A percentile compares a stretch with the other conserved stretches of the same genome.
Evolutionary conservation across 2,329 filamentous ascomycete species (phyloP).

Genomic region (Trichoderma cornu-damae): DNA sequence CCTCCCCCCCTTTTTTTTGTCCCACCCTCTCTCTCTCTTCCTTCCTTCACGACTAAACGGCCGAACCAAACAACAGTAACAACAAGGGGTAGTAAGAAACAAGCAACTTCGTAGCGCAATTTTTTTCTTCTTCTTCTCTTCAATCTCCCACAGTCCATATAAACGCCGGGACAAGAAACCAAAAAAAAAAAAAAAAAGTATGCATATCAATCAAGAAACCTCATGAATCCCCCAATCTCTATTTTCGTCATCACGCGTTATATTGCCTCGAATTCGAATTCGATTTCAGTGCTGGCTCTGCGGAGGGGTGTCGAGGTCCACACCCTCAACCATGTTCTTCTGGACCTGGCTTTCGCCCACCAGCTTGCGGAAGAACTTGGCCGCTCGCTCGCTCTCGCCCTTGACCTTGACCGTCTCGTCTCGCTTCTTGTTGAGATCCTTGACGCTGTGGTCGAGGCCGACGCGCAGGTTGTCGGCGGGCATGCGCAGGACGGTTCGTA

Average conservation of each 20-base stretch:
- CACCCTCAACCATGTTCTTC: constrained; percentile 44
- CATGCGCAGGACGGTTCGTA: constrained; percentile 81
- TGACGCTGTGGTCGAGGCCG: constrained; percentile 75
- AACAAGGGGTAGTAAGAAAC: too few species aligned
- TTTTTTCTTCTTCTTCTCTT: neutral
- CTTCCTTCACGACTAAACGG: neutral
- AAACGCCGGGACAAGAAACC: constrained; percentile 1
- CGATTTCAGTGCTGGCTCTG: constrained; percentile 32
- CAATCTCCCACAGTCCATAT: neutral
- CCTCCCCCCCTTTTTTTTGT: neutral
- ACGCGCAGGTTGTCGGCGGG: constrained; percentile 83
- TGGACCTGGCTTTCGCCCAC: constrained; percentile 59
- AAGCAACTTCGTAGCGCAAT: neutral
- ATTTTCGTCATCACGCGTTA: constrained; percentile 13
- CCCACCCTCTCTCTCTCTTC: neutral
- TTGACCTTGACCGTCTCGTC: constrained; percentile 79
- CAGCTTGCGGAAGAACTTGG: constrained; percentile 86
- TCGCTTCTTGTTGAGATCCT: constrained; percentile 71
- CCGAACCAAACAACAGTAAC: neutral
- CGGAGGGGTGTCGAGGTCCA: constrained; percentile 46
- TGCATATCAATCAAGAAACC: neutral
- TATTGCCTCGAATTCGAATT: neutral
- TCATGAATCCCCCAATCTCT: constrained; percentile 12
- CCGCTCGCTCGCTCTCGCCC: constrained; percentile 76
- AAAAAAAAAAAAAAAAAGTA: too few species aligned